phyloP scores from a whole-genome alignment of 306 rosid species.

The Quercus agrifolia region DNA sequence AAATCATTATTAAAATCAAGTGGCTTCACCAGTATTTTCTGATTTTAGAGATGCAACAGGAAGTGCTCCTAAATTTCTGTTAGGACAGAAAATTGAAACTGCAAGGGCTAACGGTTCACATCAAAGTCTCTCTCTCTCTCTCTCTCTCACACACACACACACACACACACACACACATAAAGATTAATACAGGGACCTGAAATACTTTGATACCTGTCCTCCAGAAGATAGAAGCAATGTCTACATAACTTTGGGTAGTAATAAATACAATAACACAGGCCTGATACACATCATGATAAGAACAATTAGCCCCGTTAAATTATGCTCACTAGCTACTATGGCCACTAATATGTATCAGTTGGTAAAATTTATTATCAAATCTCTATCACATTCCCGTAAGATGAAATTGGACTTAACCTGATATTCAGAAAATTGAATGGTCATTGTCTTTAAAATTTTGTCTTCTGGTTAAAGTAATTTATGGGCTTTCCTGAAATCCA shows the following conservation, averaged over 20 bases:
- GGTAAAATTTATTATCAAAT: slow-evolving; percentile 3
- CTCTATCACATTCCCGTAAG: slow-evolving; percentile 9
- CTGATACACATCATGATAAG: slow-evolving; percentile 43
- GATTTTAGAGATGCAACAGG: no score
- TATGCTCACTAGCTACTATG: not conserved
- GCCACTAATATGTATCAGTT: slow-evolving; percentile 14
- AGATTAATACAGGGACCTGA: not conserved
- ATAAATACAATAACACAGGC: slow-evolving; percentile 85
- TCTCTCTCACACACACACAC: not conserved
- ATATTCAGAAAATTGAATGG: slow-evolving; percentile 88
- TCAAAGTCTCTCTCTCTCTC: no score
- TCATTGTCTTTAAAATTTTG: slow-evolving; percentile 77
- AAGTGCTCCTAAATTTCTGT: no score
- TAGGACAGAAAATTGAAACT: no score
- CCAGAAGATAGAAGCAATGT: slow-evolving; percentile 92
- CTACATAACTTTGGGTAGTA: slow-evolving; percentile 80
- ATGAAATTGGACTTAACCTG: slow-evolving; percentile 55
- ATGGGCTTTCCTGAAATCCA: slow-evolving; percentile 78
- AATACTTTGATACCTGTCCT: slow-evolving; percentile 66
- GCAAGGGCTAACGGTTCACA: no score
- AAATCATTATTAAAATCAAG: no score
- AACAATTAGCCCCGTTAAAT: slow-evolving; percentile 16
- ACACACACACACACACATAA: not conserved
- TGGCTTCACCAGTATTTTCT: no score
- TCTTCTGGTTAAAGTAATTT: slow-evolving; percentile 92